A percentile compares a stretch with the other conserved stretches of the same genome.
Evolutionary conservation across 352 stramenopile genomes (phyloP).

Genomic region (Saprolegnia diclina): DNA sequence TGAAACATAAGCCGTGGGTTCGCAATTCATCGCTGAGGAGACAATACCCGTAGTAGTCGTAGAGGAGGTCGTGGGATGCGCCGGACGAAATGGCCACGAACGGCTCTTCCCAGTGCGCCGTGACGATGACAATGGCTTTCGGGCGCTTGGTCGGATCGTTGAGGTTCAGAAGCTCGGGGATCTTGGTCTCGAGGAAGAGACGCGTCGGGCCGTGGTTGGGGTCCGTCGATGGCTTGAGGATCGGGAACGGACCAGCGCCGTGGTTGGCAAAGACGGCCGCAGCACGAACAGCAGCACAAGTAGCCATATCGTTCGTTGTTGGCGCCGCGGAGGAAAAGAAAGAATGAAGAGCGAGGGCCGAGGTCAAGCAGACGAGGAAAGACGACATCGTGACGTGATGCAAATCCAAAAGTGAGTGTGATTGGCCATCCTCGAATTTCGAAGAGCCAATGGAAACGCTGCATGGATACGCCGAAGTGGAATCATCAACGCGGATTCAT

Average conservation of each 20-base stretch:
- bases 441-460: not conserved
- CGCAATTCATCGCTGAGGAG: not conserved
- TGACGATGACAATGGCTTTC: conserved; percentile 82
- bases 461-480: not conserved
- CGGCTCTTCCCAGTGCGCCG: conserved; percentile 75
- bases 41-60: conserved; percentile 78
- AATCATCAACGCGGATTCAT: not conserved
- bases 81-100: conserved; percentile 41
- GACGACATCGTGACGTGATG: conserved; percentile 2
- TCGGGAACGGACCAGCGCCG: conserved; percentile 51
- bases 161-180: conserved; percentile 38
- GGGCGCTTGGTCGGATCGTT: conserved; percentile 40
- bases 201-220: conserved; percentile 38
- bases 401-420: not conserved
- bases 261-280: conserved; percentile 52
- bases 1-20: not conserved
- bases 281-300: conserved; percentile 3
- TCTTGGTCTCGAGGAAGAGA: conserved; percentile 35
- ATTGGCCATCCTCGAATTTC: conserved; percentile 5
- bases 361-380: not conserved
- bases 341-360: not conserved
- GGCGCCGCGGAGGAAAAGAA: not conserved
- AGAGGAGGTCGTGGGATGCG: conserved; percentile 60
- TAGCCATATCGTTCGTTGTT: not conserved
- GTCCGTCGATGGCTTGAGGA: conserved; percentile 34